Evolutionary conservation across 371 early-diverging fungal species (phyloP), one percentile per base, ranked within the genome.

Genomic region (Mortierella sp.): DNA sequence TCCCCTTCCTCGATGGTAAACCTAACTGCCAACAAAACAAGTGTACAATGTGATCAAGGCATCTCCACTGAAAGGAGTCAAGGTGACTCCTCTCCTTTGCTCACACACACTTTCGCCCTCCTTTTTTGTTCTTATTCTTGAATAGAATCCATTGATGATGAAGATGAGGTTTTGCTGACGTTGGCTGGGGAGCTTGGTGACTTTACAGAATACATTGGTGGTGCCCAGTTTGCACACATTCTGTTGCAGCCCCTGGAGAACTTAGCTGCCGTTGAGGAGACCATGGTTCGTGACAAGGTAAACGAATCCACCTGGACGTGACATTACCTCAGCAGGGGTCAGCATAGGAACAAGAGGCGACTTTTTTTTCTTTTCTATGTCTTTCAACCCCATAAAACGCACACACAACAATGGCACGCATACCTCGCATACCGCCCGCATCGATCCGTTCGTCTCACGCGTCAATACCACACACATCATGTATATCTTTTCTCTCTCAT

Each of bases 111-210:
- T 14, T 31, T 39, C 44, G 39, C n/a, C 29, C 11, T 9, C 41
- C 13, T 26, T 66, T 31, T 37, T 41, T 39, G 9, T 58, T 48
- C 7, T 31, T 40, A 52, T 26, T 45, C 1, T 10, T 6, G 22
- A 58, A n/a, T 72, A 97, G 99, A 99, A 87, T 98, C 98, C 22
- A 95, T 98, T 80, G 99, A 98, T 86, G 99, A 98, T 81, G 98
- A 98, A 81, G 98, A 98, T 86, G 98, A 98, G 86, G 94, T 99
- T 41, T 86, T 99, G 70, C 80, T 96, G 39, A 96, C 96, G 44
- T 90, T 99, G 45, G 98, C 99, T 37, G 97, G 96, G 77, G 97
- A 97, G 70, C 89, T 99, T 34, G 98, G 96, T 34, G 88, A 91
- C 76, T 96, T 99, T 80, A 91, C 95, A 48, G 95, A 96, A 68